Base-by-base conservation (phyloP, 352 stramenopile genomes). In the Thraustochytrium sp. region DNA sequence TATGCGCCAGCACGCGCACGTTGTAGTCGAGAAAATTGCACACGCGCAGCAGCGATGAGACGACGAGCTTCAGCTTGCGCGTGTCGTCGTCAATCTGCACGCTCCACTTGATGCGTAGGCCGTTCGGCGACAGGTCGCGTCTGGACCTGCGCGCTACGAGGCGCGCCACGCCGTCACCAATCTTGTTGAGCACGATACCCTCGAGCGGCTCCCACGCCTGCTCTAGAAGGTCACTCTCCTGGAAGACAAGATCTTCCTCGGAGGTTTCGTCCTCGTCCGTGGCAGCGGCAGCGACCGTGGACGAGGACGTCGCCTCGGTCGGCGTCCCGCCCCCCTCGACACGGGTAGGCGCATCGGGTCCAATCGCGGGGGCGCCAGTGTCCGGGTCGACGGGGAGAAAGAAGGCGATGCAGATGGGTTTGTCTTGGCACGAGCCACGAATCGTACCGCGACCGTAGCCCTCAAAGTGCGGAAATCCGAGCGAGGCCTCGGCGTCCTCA, bases 61-160 rank as follows among this genome's bases (percentile, higher is more conserved):
- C 31, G 9, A 80, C 44, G 4, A 80, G 34, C 53, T 80, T 80
- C 21, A 80, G 68, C 51, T 80, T 80, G 68, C 68, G 68, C 13
- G 68, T 80, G 11, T 16, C 53, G 51, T 80, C 68, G 31, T 80
- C 68, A 3, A 80, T 80, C 37, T 65, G 13, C 16, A 80, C 68
- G 11, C n/a, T 48, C 68, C 68, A 80, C 23, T 31, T 18, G 18
- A 80, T 38, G 31, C 46, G 42, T 2, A 80, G 68, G 21, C 68
- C 68, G 13, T 51, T 55, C 13, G 68, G 68, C 23, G 68, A 55
- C 9, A 80, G 38, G 21, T 18, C 13, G 11, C 68, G 48, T 16
- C 53, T n/a, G 1, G 31, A 55, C 34, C 40, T 46, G n/a, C 68
- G 48, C 29, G 68, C 68, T 11, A 80, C 53, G 44, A 80, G 68